Base-by-base conservation (phyloP, 148 eudicot genomes). In the Gaultheria prostrata region DNA sequence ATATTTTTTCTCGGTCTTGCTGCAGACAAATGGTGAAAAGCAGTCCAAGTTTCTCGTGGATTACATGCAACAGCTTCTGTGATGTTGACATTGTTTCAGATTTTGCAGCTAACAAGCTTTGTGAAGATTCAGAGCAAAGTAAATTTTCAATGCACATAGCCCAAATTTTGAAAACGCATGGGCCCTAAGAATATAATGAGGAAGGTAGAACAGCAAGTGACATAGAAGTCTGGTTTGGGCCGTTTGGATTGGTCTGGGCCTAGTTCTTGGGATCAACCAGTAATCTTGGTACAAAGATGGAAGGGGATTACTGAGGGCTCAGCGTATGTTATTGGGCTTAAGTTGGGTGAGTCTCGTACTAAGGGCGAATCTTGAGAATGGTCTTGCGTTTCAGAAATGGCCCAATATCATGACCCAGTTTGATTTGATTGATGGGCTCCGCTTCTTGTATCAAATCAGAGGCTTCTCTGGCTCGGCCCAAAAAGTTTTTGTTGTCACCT, bases 21-120 rank as follows among this genome's bases (percentile, higher is more conserved):
- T 86, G 89, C 97, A 96, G 98, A 96, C 99, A 21, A 94, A 96
- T 61, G 98, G 97, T 73, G 95, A 91, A 81, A 71, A 88, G 83
- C 99, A 96, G 86, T 93, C 95, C 92, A 87, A 84, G 77, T 84
- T 88, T 85, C 92, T 96, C n/a, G 86, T 84, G 74, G 84, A 93
- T 67, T 86, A 91, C 88, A 69, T 93, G 86, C 80, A 87, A 82
- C 77, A 84, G 90, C 90, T 90, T 96, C 84, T 33, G 76, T 49
- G 87, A 88, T 72, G 77, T 92, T n/a, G 90, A 83, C 10, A 87
- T 93, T 50, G 86, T 91, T 56, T 59, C 94, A 21, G 99, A 96
- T 90, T 94, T 96, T 90, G 91, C 93, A 86, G 98, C 92, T 77
- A 89, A 89, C 70, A 86, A 81, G 53, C 93, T 96, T 96, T 81